These are phyloP conservation scores for Eucalyptus melliodora DNA, from an alignment of 345 rosid genomes.

Conservation along the genomic window DNA sequence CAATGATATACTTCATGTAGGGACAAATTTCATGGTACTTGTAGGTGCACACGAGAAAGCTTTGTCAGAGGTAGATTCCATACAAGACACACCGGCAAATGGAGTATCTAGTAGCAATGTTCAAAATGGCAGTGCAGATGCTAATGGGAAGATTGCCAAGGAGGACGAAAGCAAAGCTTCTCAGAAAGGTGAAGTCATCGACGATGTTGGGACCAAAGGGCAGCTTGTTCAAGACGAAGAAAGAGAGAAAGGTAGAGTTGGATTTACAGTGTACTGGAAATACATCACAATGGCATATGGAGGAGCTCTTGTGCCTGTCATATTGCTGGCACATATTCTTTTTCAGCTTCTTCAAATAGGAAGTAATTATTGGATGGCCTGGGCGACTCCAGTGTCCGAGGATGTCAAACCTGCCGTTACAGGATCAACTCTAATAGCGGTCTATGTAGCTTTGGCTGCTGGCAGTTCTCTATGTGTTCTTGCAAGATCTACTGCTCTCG, in stretches of 20 bases:
- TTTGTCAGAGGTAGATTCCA: conserved; percentile 35
- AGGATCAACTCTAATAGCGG: conserved; percentile 24
- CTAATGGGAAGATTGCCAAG: not conserved
- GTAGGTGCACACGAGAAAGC: conserved; percentile 70
- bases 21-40: conserved; percentile 66
- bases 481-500: conserved; percentile 22
- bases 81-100: not conserved
- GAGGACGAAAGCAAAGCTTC: not conserved
- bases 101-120: not conserved
- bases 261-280: conserved; percentile 57
- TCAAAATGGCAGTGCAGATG: not conserved
- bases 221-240: conserved; percentile 88
- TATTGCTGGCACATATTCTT: conserved; percentile 35
- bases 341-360: conserved; percentile 54
- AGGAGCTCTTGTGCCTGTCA: conserved; percentile 55
- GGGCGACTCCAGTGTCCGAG: conserved; percentile 49
- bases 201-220: conserved; percentile 19
- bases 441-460: conserved; percentile 37
- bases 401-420: conserved; percentile 28
- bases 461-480: conserved; percentile 54
- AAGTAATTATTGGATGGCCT: conserved; percentile 90
- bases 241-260: conserved; percentile 77
- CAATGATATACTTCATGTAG: conserved; percentile 44
- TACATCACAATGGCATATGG: conserved; percentile 52
- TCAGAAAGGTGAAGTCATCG: not conserved